Percentiles rank a stretch among this genome's conserved stretches.
These are phyloP conservation scores for Alternaria ventricosa DNA, from an alignment of 2,329 filamentous ascomycete genomes.

Conservation along the genomic window DNA sequence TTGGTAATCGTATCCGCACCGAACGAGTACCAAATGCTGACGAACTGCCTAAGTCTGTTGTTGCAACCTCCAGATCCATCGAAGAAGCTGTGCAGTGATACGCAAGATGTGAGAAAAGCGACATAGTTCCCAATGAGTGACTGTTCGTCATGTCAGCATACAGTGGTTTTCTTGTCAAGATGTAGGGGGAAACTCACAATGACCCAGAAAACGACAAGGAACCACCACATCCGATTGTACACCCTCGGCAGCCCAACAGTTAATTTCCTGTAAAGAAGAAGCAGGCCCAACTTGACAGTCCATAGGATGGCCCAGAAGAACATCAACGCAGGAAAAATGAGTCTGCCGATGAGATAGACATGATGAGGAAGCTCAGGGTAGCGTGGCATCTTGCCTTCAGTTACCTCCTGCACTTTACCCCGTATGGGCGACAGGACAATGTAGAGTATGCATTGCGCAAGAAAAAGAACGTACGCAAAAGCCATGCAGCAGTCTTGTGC, in stretches of 20 bases:
- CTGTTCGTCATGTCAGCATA: not conserved
- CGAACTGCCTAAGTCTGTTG: not conserved
- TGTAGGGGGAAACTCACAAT: not conserved
- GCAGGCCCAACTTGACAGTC: slow-evolving; percentile 8
- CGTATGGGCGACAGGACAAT: not conserved
- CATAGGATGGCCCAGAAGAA: slow-evolving; percentile 6
- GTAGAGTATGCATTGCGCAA: not conserved
- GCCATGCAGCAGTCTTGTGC: not conserved
- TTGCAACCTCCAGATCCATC: not conserved
- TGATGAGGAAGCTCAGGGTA: not conserved
- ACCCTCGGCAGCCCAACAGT: not conserved
- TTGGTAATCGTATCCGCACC: slow-evolving; percentile 1
- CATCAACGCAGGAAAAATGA: not conserved
- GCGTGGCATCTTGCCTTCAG: not conserved
- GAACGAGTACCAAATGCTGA: slow-evolving; percentile 2
- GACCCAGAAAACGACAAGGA: not conserved
- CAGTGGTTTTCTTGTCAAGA: not conserved
- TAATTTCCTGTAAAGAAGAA: slow-evolving; percentile 5
- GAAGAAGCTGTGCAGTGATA: not conserved
- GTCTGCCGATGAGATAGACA: not conserved
- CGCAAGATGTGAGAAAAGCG: not conserved
- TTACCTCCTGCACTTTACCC: not conserved
- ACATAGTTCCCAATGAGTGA: not conserved
- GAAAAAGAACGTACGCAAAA: not conserved
- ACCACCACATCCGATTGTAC: slow-evolving; percentile 5